Evolutionary conservation across 129 eudicot genomes (phyloP).

Genomic region (sunflower (Helianthus annuus)): DNA sequence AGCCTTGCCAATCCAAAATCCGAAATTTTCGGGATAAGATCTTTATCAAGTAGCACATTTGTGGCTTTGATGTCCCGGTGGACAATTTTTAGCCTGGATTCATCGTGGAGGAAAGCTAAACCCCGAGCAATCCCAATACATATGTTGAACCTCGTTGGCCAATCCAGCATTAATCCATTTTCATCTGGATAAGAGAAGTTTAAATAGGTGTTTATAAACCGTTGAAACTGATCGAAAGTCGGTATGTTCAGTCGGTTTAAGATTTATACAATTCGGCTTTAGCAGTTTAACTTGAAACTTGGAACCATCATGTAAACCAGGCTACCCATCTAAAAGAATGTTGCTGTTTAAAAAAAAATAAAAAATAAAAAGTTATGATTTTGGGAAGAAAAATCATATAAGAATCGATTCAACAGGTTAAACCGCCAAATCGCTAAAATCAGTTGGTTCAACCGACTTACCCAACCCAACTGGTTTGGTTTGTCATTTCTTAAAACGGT

Average conservation of each 20-base stretch:
- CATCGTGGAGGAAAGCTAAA: conserved; percentile 84
- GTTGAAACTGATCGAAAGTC: background rate
- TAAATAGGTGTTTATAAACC: background rate
- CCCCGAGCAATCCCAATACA: conserved; percentile 79
- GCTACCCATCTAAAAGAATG: too few relatives aligned
- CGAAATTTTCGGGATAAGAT: conserved; percentile 75
- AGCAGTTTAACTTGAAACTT: background rate
- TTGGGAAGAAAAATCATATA: too few relatives aligned
- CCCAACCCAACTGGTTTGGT: background rate
- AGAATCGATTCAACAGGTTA: background rate
- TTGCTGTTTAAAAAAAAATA: too few relatives aligned
- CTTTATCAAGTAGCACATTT: conserved; percentile 71
- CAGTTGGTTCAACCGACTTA: too few relatives aligned
- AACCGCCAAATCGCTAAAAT: background rate
- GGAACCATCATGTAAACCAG: too few relatives aligned
- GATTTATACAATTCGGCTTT: too few relatives aligned
- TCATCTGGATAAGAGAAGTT: conserved; percentile 25
- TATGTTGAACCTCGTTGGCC: conserved; percentile 78
- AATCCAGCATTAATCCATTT: conserved; percentile 52
- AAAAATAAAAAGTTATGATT: too few relatives aligned
- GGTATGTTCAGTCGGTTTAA: background rate
- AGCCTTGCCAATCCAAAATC: conserved; percentile 88
- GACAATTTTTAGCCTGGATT: conserved; percentile 77
- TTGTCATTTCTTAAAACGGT: background rate
- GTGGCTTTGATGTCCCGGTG: conserved; percentile 91